Percentiles rank a stretch among this genome's conserved stretches.
These are phyloP conservation scores for Cladosporium sp. DNA, from an alignment of 2,329 filamentous ascomycete genomes.

Conservation along the genomic window DNA sequence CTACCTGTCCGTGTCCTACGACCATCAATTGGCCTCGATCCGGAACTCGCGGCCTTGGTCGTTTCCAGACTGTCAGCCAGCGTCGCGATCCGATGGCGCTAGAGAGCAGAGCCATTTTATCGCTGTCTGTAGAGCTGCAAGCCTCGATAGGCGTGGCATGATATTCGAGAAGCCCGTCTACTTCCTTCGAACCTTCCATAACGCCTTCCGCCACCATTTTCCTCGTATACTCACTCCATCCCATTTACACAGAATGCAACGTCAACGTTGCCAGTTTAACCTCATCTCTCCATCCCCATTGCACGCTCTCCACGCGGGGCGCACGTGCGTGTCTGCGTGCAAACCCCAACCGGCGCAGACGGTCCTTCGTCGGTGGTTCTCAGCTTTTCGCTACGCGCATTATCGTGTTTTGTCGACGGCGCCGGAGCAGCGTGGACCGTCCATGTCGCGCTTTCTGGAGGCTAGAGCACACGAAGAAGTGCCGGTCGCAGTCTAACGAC, in stretches of 20 bases:
- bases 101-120: background rate
- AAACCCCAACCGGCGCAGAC: background rate
- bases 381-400: background rate
- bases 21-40: too few relatives aligned
- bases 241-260: background rate
- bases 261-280: background rate
- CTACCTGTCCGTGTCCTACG: too few relatives aligned
- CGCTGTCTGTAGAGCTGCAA: background rate
- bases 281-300: background rate
- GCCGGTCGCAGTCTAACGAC: background rate
- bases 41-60: background rate
- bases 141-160: background rate
- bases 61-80: background rate
- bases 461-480: slow-evolving; percentile 5
- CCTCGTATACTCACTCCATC: too few relatives aligned
- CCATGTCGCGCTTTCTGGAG: background rate
- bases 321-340: slow-evolving; percentile 8
- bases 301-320: slow-evolving; percentile 8
- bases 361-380: slow-evolving; percentile 8
- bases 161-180: background rate
- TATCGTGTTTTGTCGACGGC: background rate
- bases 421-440: background rate
- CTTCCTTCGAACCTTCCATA: background rate
- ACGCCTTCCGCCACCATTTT: too few relatives aligned
- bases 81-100: too few relatives aligned